Percentiles rank a stretch among this genome's conserved stretches.
Evolutionary conservation across 371 early-diverging fungal species (phyloP).

Genomic region (Gilbertella persicaria): DNA sequence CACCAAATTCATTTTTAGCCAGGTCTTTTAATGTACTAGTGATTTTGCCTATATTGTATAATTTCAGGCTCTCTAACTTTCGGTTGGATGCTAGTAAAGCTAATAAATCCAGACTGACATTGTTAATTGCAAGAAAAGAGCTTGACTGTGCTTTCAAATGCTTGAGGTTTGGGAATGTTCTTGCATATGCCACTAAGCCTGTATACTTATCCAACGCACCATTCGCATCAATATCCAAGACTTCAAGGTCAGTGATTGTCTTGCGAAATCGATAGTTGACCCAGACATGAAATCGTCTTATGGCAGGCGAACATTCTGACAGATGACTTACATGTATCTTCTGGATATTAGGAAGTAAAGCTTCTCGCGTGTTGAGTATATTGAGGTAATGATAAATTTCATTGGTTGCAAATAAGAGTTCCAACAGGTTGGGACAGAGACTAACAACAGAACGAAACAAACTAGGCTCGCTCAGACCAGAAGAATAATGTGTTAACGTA

Average conservation of each 20-base stretch:
- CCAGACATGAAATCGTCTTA: conserved; percentile 9
- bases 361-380: conserved; percentile 1
- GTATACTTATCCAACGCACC: conserved; percentile 7
- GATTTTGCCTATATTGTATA: conserved; percentile 4
- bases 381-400: conserved; percentile 9
- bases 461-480: not conserved
- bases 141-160: conserved; percentile 1
- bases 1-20: not conserved
- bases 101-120: not conserved
- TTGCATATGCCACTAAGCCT: not conserved
- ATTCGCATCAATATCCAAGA: conserved; percentile 1
- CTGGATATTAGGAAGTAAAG: conserved; percentile 1
- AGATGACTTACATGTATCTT: not conserved
- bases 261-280: conserved; percentile 5
- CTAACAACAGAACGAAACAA: not conserved
- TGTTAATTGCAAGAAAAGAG: not conserved
- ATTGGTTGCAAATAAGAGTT: conserved; percentile 1
- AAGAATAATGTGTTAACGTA: not conserved
- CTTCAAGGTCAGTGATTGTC: conserved; percentile 6
- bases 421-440: conserved; percentile 2
- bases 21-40: not conserved
- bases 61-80: not conserved
- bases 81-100: not conserved
- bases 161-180: conserved; percentile 4
- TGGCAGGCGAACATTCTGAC: conserved; percentile 1